phyloP scores from a whole-genome alignment of 352 stramenopile species.

The Phytophthora meadii region DNA sequence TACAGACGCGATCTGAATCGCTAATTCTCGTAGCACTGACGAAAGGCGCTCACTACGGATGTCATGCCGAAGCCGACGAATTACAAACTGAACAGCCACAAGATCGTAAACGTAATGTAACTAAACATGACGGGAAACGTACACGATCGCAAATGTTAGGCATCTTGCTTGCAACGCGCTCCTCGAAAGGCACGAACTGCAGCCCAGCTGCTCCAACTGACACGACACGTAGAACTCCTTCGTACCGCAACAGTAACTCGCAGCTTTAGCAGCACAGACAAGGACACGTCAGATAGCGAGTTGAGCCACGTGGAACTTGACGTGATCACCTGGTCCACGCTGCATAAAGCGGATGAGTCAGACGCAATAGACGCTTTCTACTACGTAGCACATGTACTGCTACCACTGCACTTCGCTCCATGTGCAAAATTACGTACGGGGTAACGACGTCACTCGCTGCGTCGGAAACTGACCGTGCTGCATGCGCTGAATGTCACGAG shows the following conservation, averaged over 20 bases:
- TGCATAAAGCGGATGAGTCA: slow-evolving; percentile 3
- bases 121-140: neutral
- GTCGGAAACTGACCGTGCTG: slow-evolving; percentile 56
- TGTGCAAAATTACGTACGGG: slow-evolving; percentile 34
- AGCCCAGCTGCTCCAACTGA: slow-evolving; percentile 26
- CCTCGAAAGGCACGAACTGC: slow-evolving; percentile 35
- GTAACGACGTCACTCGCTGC: slow-evolving; percentile 51
- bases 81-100: slow-evolving; percentile 41
- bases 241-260: slow-evolving; percentile 38
- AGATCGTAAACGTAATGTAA: too few relatives aligned
- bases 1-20: slow-evolving; percentile 46
- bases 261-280: slow-evolving; percentile 24
- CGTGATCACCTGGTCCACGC: slow-evolving; percentile 45
- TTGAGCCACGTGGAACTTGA: slow-evolving; percentile 3
- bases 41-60: slow-evolving; percentile 20
- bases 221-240: slow-evolving; percentile 30
- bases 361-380: slow-evolving; percentile 5
- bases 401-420: neutral
- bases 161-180: slow-evolving; percentile 25
- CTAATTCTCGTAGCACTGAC: slow-evolving; percentile 37
- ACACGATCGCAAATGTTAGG: slow-evolving; percentile 28
- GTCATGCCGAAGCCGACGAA: slow-evolving; percentile 53
- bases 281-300: slow-evolving; percentile 1
- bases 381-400: neutral
- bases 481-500: slow-evolving; percentile 53